phyloP scores from a whole-genome alignment of 2,329 filamentous ascomycete genomes.

The Colletotrichum lindemuthianum region DNA sequence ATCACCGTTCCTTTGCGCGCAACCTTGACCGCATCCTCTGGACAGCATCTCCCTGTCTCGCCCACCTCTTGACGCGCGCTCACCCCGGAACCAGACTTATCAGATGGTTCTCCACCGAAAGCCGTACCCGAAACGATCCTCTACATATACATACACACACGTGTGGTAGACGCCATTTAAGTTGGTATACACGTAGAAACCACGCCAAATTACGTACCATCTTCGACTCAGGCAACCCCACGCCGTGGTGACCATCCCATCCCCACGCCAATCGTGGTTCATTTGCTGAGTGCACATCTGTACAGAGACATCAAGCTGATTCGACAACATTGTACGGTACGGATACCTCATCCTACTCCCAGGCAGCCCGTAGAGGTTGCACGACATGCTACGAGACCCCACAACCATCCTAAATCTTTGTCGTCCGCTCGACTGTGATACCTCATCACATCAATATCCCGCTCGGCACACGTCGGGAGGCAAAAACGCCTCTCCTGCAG shows the following conservation, averaged over 20 bases:
- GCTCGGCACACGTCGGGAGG: too few relatives aligned
- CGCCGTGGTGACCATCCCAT: slow-evolving; percentile 15
- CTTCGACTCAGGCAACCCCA: slow-evolving; percentile 30
- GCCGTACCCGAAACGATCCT: too few relatives aligned
- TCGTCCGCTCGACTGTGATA: neutral
- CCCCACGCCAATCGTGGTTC: neutral
- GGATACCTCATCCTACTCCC: neutral
- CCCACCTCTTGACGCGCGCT: slow-evolving; percentile 1
- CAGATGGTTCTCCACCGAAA: neutral
- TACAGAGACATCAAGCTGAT: too few relatives aligned
- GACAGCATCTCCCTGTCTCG: neutral
- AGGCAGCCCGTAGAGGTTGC: slow-evolving; percentile 10
- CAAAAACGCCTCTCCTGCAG: too few relatives aligned
- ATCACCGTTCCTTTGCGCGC: too few relatives aligned
- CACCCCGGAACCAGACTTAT: neutral
- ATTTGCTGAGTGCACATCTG: too few relatives aligned
- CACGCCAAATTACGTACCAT: slow-evolving; percentile 14
- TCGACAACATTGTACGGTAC: too few relatives aligned
- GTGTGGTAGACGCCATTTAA: neutral
- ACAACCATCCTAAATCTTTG: neutral
- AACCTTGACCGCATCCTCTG: neutral
- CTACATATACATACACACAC: neutral
- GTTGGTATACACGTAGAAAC: slow-evolving; percentile 1
- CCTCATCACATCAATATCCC: too few relatives aligned
- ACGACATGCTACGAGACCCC: slow-evolving; percentile 10